phyloP scores from a whole-genome alignment of 495 filamentous ascomycete species.

The Lasiosphaeria hispida region DNA sequence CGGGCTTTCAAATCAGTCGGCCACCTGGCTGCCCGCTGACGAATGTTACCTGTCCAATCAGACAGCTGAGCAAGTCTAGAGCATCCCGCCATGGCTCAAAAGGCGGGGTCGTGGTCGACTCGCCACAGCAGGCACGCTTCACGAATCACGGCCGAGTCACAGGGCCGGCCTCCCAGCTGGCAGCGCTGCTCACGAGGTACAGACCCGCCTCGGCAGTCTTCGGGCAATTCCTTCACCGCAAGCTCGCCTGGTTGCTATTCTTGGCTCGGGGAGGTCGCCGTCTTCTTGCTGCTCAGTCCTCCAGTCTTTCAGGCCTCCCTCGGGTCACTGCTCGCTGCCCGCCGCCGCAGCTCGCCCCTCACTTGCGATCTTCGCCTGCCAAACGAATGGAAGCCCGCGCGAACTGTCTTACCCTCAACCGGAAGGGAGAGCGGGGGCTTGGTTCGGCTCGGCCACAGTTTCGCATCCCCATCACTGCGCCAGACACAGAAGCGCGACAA shows the following conservation, averaged over 20 bases:
- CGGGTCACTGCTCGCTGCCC: not conserved
- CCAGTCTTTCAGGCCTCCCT: not conserved
- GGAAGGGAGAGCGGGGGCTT: not conserved
- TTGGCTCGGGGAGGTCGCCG: not conserved
- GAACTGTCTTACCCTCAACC: not conserved
- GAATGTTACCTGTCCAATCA: not conserved
- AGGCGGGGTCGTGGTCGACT: constrained; percentile 3
- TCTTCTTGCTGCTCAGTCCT: not conserved
- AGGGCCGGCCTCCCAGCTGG: not conserved
- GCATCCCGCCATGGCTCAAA: not conserved
- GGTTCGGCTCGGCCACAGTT: not conserved
- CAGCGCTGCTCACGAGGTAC: constrained; percentile 4
- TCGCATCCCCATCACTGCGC: constrained; percentile 9
- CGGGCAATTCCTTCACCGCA: constrained; percentile 1
- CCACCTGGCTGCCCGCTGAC: too few relatives aligned
- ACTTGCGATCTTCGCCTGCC: constrained; percentile 5
- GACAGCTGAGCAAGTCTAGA: not conserved
- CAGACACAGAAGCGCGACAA: not conserved
- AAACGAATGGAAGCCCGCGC: not conserved
- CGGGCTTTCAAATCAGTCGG: too few relatives aligned
- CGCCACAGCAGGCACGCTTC: not conserved
- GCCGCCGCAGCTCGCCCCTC: too few relatives aligned
- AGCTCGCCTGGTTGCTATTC: constrained; percentile 2
- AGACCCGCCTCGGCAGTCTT: not conserved
- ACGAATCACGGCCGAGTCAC: constrained; percentile 11